phyloP scores from a whole-genome alignment of 768 basidiomycete genomes.

The Serendipita sp. region DNA sequence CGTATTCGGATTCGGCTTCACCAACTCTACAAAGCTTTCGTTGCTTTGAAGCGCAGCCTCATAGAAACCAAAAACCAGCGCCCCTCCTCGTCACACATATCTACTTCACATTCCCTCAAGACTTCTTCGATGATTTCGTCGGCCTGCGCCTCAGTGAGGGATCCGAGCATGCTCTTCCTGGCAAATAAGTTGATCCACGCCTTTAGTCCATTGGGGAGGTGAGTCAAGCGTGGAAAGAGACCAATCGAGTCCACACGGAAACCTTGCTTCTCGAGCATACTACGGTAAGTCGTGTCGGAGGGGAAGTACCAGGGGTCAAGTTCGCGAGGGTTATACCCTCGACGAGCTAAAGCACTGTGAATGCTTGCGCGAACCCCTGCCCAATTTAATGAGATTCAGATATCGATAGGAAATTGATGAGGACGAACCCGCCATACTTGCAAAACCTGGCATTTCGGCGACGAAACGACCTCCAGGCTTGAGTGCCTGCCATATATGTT shows the following conservation, averaged over 20 bases:
- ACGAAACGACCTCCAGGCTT: constrained; percentile 58
- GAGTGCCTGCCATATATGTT: constrained; percentile 41
- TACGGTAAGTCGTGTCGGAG: constrained; percentile 45
- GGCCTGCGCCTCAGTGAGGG: too few species aligned
- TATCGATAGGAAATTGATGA: too few species aligned
- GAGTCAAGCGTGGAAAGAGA: constrained; percentile 39
- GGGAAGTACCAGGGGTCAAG: constrained; percentile 83
- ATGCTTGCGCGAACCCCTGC: constrained; percentile 43
- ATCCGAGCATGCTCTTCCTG: constrained; percentile 40
- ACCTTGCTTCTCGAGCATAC: constrained; percentile 40
- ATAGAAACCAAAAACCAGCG: too few species aligned
- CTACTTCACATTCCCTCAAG: constrained; percentile 33
- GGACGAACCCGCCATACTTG: constrained; percentile 27
- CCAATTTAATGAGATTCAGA: too few species aligned
- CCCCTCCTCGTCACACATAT: too few species aligned
- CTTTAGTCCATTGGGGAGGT: constrained; percentile 32
- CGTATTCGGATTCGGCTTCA: too few species aligned
- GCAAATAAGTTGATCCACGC: constrained; percentile 60
- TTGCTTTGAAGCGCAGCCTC: too few species aligned
- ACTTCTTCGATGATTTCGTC: too few species aligned
- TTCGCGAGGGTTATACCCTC: constrained; percentile 40
- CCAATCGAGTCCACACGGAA: constrained; percentile 40
- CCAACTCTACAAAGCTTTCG: too few species aligned
- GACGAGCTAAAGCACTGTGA: constrained; percentile 32
- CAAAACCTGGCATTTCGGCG: constrained; percentile 63